Evolutionary conservation across 2,329 filamentous ascomycete genomes (phyloP).

Genomic region (Trichoderma sp.): DNA sequence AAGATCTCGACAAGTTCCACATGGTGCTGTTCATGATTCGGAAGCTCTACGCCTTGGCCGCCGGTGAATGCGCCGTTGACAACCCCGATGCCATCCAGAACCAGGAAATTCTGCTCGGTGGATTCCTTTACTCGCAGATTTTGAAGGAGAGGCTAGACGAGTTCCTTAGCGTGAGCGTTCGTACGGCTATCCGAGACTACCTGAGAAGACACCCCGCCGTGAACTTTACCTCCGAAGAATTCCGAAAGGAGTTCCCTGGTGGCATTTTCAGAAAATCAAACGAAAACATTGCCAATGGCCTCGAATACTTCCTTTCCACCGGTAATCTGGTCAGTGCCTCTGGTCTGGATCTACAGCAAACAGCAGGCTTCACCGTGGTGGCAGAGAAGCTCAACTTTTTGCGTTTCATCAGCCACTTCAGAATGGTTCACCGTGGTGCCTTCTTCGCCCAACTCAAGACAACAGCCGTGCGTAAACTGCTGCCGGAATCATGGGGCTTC

Average conservation of each 20-base stretch:
- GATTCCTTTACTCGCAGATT: conserved; percentile 92
- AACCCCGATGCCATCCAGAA: conserved; percentile 97
- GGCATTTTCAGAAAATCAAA: conserved; percentile 79
- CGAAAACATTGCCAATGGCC: conserved; percentile 79
- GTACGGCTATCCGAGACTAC: conserved; percentile 56
- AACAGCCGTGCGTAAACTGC: conserved; percentile 89
- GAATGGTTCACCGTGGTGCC: conserved; percentile 97
- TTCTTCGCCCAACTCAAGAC: conserved; percentile 99
- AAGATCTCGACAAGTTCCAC: conserved; percentile 90
- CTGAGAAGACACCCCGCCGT: conserved; percentile 57
- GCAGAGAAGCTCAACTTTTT: conserved; percentile 99
- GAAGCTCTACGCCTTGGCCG: conserved; percentile 90
- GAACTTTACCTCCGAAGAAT: conserved; percentile 74
- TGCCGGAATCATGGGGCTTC: conserved; percentile 98
- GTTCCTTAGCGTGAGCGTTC: conserved; percentile 62
- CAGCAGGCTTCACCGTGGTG: conserved; percentile 91
- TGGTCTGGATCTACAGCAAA: conserved; percentile 90
- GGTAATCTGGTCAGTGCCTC: conserved; percentile 90
- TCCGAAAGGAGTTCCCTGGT: conserved; percentile 73
- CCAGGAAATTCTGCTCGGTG: conserved; percentile 90
- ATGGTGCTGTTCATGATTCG: conserved; percentile 94
- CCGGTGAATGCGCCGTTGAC: conserved; percentile 88
- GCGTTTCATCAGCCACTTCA: conserved; percentile 97
- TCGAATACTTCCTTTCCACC: conserved; percentile 96
- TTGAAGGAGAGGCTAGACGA: conserved; percentile 94